Conservation (phyloP, 768 basidiomycete species). For the Coprinopsis cinerea region DNA sequence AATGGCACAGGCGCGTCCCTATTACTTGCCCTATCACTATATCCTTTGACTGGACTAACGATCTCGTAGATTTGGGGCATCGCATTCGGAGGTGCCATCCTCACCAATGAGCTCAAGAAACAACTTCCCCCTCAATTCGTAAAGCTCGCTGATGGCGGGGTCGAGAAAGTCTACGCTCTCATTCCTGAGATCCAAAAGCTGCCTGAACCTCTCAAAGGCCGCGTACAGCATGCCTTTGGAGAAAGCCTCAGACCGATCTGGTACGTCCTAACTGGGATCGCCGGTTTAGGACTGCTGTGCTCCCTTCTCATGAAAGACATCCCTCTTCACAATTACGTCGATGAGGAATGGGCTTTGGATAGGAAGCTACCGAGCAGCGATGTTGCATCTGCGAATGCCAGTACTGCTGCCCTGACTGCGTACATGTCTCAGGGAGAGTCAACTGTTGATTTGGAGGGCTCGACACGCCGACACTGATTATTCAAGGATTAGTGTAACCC, state of each 20-base stretch:
- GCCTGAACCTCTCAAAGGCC: constrained; percentile 21
- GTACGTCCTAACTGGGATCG: constrained; percentile 36
- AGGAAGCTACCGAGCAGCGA: too few relatives aligned
- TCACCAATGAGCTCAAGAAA: constrained; percentile 44
- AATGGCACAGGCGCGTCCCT: constrained; percentile 25
- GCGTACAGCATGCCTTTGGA: constrained; percentile 39
- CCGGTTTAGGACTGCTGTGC: constrained; percentile 28
- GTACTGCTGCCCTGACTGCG: too few relatives aligned
- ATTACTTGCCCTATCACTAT: not conserved
- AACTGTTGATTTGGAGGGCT: too few relatives aligned
- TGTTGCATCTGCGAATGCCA: too few relatives aligned
- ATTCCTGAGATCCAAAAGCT: constrained; percentile 38
- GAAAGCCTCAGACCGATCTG: constrained; percentile 34
- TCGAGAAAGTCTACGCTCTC: constrained; percentile 35
- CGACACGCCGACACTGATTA: too few relatives aligned
- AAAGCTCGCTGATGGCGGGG: constrained; percentile 27
- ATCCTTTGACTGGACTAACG: not conserved
- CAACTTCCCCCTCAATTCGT: constrained; percentile 36
- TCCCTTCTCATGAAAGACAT: constrained; percentile 28
- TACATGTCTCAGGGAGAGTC: too few relatives aligned
- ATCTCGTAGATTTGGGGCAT: constrained; percentile 42
- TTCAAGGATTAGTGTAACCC: too few relatives aligned
- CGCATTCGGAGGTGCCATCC: constrained; percentile 41
- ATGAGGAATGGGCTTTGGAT: constrained; percentile 25
- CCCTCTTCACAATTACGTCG: constrained; percentile 23